Percentiles rank a stretch among this genome's conserved stretches.
Conservation (phyloP, 208 protist genomes). For the Wallacemonas sp. region DNA sequence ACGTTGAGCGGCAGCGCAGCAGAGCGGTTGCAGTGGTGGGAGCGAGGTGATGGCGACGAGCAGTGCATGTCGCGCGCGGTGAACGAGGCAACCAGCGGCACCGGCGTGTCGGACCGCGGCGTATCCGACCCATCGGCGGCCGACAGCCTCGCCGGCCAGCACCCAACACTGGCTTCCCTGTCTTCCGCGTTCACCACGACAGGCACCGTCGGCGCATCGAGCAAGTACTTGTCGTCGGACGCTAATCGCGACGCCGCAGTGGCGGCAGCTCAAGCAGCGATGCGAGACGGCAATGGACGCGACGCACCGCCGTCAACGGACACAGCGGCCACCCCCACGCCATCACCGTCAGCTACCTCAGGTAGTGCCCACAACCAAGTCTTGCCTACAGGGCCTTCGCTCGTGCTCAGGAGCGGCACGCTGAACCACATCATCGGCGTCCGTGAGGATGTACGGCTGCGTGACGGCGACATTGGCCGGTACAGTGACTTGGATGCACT, state of each 20-base stretch:
- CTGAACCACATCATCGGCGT: slow-evolving; percentile 72
- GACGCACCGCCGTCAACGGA: not conserved
- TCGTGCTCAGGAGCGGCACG: slow-evolving; percentile 31
- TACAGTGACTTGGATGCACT: slow-evolving; percentile 72
- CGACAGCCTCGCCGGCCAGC: not conserved
- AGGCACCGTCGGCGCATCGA: not conserved
- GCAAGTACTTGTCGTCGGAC: not conserved
- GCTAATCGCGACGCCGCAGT: not conserved
- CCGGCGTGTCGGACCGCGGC: not conserved
- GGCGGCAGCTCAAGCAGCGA: not conserved
- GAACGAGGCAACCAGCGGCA: not conserved
- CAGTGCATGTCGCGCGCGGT: slow-evolving; percentile 4
- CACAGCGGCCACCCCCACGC: not conserved
- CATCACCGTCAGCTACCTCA: not conserved
- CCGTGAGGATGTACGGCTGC: slow-evolving; percentile 89
- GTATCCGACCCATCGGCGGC: not conserved
- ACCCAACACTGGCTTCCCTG: not conserved
- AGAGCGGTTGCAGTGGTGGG: slow-evolving; percentile 33
- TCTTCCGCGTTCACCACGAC: slow-evolving; percentile 2
- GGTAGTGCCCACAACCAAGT: not conserved
- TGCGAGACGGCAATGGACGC: slow-evolving; percentile 1
- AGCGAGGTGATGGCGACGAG: slow-evolving; percentile 25
- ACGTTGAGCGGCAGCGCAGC: slow-evolving; percentile 3
- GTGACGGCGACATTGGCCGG: slow-evolving; percentile 93
- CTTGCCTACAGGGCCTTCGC: slow-evolving; percentile 7